Evolutionary conservation across 495 filamentous ascomycete species (phyloP), one percentile per base, ranked within the genome.

Genomic region (Xylaria grammica): DNA sequence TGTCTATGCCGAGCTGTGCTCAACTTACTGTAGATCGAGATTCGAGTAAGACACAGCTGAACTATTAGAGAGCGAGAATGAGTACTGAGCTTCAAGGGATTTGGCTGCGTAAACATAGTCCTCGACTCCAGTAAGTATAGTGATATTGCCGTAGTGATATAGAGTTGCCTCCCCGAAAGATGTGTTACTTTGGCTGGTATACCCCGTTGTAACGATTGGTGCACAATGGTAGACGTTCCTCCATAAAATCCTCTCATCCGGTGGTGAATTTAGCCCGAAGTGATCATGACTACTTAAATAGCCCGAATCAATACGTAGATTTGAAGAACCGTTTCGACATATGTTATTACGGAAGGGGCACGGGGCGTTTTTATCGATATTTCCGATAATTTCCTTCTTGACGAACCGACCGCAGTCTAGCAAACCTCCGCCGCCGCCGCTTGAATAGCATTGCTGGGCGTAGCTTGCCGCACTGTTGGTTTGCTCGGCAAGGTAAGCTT

Each of bases 281-380:
- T 71, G 34, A 7, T 65, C 7, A 56, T 66, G 24, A 50, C 65
- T 71, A 20, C 67, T 65, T 24, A 71, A 34, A 46, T 48, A 66
- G 4, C 66, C 69, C 6, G 69, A 66, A 27, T 71, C 65, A 0
- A 71, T 1, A 29, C 59, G 27, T 15, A 71, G 0, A 40, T 71
- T 71, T 1, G 48, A 15, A 19, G 15, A 24, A 5, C 11, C 3
- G 2, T 19, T 59, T 36, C 60, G 60, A 48, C 65, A 71, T 22
- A 71, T 34, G 4, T 48, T 48, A 10, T 17, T 3, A 10, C 50
- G 38, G 24, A 71, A 71, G 1, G 69, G 69, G 29, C 69, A 71
- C 13, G 4, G 6, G 3, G 48, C 48, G 2, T 5, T 51, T 17
- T 51, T 30, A 20, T 51, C 15, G 1, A 51, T 29, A 2, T 13